phyloP scores from a whole-genome alignment of 805 yeast genomes.

The Cyberlindnera maritima region DNA sequence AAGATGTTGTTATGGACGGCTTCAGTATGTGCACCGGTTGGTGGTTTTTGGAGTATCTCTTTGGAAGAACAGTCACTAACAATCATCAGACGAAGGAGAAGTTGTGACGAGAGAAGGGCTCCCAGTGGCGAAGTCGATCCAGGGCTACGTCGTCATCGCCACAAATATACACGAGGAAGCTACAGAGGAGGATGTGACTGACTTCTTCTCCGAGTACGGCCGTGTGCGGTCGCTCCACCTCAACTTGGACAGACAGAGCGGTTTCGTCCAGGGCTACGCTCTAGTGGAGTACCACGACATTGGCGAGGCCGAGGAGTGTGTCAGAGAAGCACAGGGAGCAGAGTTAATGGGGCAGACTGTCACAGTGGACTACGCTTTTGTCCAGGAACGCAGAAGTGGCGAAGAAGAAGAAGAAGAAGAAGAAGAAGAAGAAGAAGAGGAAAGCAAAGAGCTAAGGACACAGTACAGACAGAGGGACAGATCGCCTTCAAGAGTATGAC shows the following conservation, averaged over 20 bases:
- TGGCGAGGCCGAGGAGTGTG: slow-evolving; percentile 35
- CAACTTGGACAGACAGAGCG: slow-evolving; percentile 42
- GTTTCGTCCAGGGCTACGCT: slow-evolving; percentile 38
- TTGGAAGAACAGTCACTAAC: neutral
- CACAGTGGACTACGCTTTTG: slow-evolving; percentile 39
- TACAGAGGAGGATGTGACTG: slow-evolving; percentile 41
- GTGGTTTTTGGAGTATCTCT: too few species aligned
- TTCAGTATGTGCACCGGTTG: slow-evolving; percentile 6
- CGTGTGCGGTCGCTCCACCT: slow-evolving; percentile 36
- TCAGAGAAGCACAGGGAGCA: slow-evolving; percentile 29
- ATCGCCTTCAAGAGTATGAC: too few species aligned
- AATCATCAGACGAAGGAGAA: neutral
- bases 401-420: neutral
- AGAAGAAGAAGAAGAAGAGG: neutral
- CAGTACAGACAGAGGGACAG: neutral
- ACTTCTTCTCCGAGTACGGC: slow-evolving; percentile 41
- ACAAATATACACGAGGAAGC: slow-evolving; percentile 44
- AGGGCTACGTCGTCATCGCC: slow-evolving; percentile 42
- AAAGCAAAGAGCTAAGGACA: slow-evolving; percentile 1
- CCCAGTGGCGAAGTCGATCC: slow-evolving; percentile 21
- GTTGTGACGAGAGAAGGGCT: slow-evolving; percentile 14
- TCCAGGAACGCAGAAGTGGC: slow-evolving; percentile 18
- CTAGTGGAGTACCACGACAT: slow-evolving; percentile 34
- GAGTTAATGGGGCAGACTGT: slow-evolving; percentile 34
- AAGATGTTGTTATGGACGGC: slow-evolving; percentile 6